Evolutionary conservation across 352 stramenopile species (phyloP).

Genomic region (Aphanomyces stellatus): DNA sequence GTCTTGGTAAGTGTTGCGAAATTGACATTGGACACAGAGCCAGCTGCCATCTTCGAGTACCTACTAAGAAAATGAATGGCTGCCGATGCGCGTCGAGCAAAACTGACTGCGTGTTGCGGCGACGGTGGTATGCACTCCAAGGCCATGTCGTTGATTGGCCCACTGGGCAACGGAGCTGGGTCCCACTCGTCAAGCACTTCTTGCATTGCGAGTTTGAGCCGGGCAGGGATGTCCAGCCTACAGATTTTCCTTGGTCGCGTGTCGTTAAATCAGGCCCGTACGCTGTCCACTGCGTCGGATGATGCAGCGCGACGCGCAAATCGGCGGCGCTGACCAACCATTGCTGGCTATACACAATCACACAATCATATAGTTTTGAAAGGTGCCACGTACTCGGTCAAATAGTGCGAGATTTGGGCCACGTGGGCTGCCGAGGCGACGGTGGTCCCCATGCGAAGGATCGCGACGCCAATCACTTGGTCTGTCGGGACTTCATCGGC

Average conservation of each 20-base stretch:
- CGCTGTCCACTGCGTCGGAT: conserved; percentile 4
- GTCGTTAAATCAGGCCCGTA: too few relatives aligned
- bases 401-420: background rate
- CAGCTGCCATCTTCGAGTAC: background rate
- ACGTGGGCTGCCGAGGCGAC: background rate
- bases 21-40: background rate
- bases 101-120: too few relatives aligned
- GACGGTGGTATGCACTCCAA: background rate
- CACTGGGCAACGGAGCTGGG: background rate
- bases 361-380: background rate
- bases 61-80: too few relatives aligned
- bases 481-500: background rate
- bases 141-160: too few relatives aligned
- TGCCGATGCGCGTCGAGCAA: too few relatives aligned
- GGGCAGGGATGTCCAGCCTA: conserved; percentile 14
- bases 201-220: conserved; percentile 15
- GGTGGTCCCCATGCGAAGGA: background rate
- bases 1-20: conserved; percentile 9
- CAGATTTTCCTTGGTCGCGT: too few relatives aligned
- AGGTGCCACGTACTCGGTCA: background rate
- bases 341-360: background rate
- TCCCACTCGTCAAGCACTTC: conserved; percentile 18
- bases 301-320: conserved; percentile 1
- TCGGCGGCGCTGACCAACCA: conserved; percentile 6
- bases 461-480: background rate